Conservation (phyloP, 148 eudicot genomes). For the Vaccinium vitisidaea region DNA sequence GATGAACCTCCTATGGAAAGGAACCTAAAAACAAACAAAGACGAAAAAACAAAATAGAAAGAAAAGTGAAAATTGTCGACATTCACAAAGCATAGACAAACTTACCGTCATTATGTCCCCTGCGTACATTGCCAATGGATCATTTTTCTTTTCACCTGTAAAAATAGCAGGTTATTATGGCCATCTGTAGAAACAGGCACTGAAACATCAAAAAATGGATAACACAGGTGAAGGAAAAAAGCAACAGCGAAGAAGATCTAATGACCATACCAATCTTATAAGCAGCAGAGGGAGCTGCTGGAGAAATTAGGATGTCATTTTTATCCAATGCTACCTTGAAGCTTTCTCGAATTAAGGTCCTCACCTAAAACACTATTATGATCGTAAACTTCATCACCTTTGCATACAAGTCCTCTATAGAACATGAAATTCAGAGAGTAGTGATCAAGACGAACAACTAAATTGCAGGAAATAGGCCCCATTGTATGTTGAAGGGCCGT, state of each 20-base stretch:
- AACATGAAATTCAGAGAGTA: not conserved
- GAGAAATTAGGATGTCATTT: slow-evolving; percentile 92
- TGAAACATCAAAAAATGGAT: not conserved
- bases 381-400: slow-evolving; percentile 24
- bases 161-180: slow-evolving; percentile 22
- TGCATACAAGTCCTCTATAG: not conserved
- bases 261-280: slow-evolving; percentile 76
- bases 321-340: slow-evolving; percentile 76
- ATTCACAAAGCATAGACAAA: slow-evolving; percentile 4
- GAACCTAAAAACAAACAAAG: not conserved
- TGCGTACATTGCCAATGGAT: slow-evolving; percentile 98
- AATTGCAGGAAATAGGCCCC: not conserved
- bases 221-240: slow-evolving; percentile 10
- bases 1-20: not conserved
- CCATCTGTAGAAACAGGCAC: not conserved
- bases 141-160: slow-evolving; percentile 92
- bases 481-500: not conserved
- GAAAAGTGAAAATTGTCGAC: not conserved
- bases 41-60: not conserved
- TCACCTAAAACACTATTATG: slow-evolving; percentile 54
- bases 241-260: not conserved
- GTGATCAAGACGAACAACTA: not conserved
- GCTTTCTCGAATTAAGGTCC: slow-evolving; percentile 79
- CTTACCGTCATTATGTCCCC: slow-evolving; percentile 98
- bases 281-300: slow-evolving; percentile 95